A percentile compares a stretch with the other conserved stretches of the same genome.
These are phyloP conservation scores for Phycomyces blakesleeanus DNA, from an alignment of 192 early-diverging fungal genomes.

Conservation along the genomic window DNA sequence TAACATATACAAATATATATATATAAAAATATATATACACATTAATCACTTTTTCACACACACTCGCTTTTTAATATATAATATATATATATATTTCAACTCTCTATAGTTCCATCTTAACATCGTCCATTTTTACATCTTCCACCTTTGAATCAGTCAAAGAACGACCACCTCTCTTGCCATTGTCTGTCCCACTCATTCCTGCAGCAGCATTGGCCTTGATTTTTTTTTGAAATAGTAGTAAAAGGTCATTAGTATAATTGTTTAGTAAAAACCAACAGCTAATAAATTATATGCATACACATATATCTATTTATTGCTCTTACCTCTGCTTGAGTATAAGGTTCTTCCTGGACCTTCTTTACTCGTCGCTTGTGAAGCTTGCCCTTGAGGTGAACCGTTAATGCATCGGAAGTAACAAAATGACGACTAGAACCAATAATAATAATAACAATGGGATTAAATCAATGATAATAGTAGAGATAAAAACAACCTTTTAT, in stretches of 20 bases:
- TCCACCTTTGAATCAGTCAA: slow-evolving; percentile 21
- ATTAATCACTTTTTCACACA: too few species aligned
- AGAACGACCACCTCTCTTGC: slow-evolving; percentile 28
- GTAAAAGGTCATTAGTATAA: too few species aligned
- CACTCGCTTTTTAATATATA: too few species aligned
- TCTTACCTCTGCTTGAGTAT: slow-evolving; percentile 85
- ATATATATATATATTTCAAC: neutral
- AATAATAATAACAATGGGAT: neutral
- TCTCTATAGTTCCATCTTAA: too few species aligned
- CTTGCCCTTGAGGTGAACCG: slow-evolving; percentile 72
- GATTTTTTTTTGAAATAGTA: too few species aligned
- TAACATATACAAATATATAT: slow-evolving; percentile 3
- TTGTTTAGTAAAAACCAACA: too few species aligned
- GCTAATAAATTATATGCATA: too few species aligned
- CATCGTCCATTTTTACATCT: slow-evolving; percentile 3
- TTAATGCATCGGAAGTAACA: slow-evolving; percentile 55
- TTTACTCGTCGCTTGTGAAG: slow-evolving; percentile 86
- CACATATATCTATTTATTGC: too few species aligned
- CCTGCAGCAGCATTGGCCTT: slow-evolving; percentile 39
- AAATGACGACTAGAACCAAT: slow-evolving; percentile 59
- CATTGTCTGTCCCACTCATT: slow-evolving; percentile 32
- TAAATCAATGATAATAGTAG: too few species aligned
- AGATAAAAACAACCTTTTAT: too few species aligned
- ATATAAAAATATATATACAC: too few species aligned
- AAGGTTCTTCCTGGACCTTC: slow-evolving; percentile 76